Evolutionary conservation across 148 eudicot species (phyloP).

Genomic region (Pouteria glomerata): DNA sequence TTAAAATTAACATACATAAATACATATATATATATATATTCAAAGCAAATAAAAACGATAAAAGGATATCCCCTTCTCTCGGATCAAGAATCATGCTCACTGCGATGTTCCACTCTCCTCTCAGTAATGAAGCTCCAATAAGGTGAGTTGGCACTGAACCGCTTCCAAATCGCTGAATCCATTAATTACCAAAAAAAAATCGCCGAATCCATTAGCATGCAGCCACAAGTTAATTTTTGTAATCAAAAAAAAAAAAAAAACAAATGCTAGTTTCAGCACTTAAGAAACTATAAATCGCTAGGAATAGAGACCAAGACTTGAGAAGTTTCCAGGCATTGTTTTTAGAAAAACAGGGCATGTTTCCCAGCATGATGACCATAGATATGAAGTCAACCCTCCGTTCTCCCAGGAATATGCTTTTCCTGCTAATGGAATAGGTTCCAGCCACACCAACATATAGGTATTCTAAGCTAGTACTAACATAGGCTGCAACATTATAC

Average conservation of each 20-base stretch:
- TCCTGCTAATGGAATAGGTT: background rate
- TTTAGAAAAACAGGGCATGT: background rate
- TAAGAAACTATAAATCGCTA: background rate
- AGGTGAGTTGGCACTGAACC: slow-evolving; percentile 90
- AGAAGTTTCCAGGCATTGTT: background rate
- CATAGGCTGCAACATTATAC: background rate
- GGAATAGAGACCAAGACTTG: background rate
- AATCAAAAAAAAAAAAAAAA: background rate
- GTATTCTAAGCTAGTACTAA: background rate
- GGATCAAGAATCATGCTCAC: slow-evolving; percentile 90
- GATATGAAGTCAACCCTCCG: background rate
- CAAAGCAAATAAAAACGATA: slow-evolving; percentile 4
- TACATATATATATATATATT: too few relatives aligned
- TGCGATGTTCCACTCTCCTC: slow-evolving; percentile 86
- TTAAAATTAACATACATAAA: background rate
- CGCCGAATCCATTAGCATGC: background rate
- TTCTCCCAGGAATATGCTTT: background rate
- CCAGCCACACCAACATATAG: background rate
- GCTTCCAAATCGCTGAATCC: slow-evolving; percentile 98
- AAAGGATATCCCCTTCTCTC: slow-evolving; percentile 98
- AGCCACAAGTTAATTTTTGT: background rate
- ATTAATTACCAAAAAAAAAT: too few relatives aligned
- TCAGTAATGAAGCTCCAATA: slow-evolving; percentile 79
- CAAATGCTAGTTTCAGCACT: background rate
- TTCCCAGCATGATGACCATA: background rate